A percentile compares a stretch with the other conserved stretches of the same genome.
These are phyloP conservation scores for Trichoderma cornu-damae DNA, from an alignment of 2,329 filamentous ascomycete genomes.

Conservation along the genomic window DNA sequence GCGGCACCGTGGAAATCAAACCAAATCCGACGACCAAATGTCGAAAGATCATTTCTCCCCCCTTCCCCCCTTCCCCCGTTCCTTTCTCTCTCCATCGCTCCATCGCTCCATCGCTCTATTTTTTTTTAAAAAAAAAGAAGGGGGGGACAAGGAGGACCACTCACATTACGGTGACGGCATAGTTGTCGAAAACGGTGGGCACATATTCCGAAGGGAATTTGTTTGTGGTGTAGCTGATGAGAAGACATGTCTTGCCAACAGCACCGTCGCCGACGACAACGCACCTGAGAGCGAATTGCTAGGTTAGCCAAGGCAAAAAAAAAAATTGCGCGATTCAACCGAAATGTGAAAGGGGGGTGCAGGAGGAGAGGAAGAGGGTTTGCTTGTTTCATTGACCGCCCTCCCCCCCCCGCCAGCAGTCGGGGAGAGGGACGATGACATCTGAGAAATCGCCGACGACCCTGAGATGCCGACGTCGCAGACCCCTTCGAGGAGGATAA, in stretches of 20 bases:
- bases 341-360: background rate
- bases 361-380: background rate
- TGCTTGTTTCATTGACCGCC: slow-evolving; percentile 14
- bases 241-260: slow-evolving; percentile 96
- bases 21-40: background rate
- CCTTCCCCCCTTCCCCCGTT: background rate
- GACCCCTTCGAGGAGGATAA: background rate
- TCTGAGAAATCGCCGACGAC: background rate
- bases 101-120: no score
- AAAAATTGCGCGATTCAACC: background rate
- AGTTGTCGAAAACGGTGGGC: slow-evolving; percentile 98
- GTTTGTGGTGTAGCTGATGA: slow-evolving; percentile 99
- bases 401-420: slow-evolving; percentile 11
- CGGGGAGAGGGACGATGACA: slow-evolving; percentile 1
- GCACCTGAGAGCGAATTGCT: slow-evolving; percentile 56
- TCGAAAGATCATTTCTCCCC: no score
- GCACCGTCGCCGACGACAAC: slow-evolving; percentile 99
- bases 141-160: slow-evolving; percentile 37
- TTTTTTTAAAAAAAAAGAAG: background rate
- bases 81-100: background rate
- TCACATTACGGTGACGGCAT: slow-evolving; percentile 99
- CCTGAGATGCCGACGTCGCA: background rate
- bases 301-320: slow-evolving; percentile 23
- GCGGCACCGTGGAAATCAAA: background rate
- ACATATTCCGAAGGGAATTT: slow-evolving; percentile 99